Conservation (phyloP, 2,329 filamentous ascomycete species). For the Aspergillus calidoustus region DNA sequence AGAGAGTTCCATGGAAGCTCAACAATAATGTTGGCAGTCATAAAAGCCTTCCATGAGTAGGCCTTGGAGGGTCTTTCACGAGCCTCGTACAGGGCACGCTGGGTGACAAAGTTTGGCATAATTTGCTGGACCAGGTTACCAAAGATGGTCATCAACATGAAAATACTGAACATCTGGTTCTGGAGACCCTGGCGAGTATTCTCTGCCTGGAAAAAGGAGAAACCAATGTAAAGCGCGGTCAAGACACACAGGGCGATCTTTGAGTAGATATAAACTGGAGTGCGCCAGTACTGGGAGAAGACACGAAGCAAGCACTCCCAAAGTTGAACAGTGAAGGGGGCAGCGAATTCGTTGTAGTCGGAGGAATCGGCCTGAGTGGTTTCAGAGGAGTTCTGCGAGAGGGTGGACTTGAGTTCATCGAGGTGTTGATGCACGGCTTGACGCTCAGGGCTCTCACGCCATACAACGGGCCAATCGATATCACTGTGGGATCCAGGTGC, state of each 20-base stretch:
- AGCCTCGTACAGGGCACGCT: slow-evolving; percentile 63
- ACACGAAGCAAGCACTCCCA: slow-evolving; percentile 71
- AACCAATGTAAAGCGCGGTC: slow-evolving; percentile 77
- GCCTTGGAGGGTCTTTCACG: slow-evolving; percentile 68
- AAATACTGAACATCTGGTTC: slow-evolving; percentile 90
- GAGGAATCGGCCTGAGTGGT: slow-evolving; percentile 51
- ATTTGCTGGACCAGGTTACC: slow-evolving; percentile 61
- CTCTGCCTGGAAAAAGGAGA: slow-evolving; percentile 76
- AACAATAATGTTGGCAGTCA: slow-evolving; percentile 71
- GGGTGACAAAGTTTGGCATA: slow-evolving; percentile 63
- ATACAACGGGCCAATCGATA: slow-evolving; percentile 68
- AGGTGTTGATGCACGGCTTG: slow-evolving; percentile 60
- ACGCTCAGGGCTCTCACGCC: slow-evolving; percentile 65
- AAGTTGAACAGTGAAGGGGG: slow-evolving; percentile 71
- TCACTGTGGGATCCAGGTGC: slow-evolving; percentile 67
- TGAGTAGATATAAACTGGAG: slow-evolving; percentile 84
- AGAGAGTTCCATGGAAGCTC: slow-evolving; percentile 71
- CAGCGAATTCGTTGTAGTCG: slow-evolving; percentile 77
- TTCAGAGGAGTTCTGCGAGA: slow-evolving; percentile 47
- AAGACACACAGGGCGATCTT: slow-evolving; percentile 72
- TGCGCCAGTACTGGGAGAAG: slow-evolving; percentile 92
- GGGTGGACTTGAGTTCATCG: slow-evolving; percentile 53
- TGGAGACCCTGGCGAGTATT: slow-evolving; percentile 80
- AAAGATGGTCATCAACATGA: slow-evolving; percentile 83
- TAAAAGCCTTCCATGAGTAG: slow-evolving; percentile 76